A percentile compares a stretch with the other conserved stretches of the same genome.
Conservation (phyloP, 2,329 filamentous ascomycete species). For the Trichothecium sympodiale region DNA sequence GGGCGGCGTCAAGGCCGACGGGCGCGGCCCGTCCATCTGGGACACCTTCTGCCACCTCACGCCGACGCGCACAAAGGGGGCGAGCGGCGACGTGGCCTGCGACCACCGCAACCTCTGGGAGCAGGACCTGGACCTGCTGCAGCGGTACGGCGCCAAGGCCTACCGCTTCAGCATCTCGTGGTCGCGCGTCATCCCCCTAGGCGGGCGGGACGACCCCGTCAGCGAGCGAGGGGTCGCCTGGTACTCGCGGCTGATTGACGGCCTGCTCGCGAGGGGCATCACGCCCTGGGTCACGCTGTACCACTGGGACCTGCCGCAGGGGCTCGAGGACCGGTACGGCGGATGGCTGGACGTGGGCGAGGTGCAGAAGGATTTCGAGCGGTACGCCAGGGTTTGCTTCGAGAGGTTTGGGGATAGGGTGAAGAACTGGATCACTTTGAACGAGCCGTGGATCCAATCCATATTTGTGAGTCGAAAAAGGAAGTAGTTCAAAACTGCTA, state of each 20-base stretch:
- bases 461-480: conserved; percentile 17
- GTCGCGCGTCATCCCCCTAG: conserved; percentile 55
- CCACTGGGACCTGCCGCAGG: conserved; percentile 46
- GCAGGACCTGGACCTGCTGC: conserved; percentile 49
- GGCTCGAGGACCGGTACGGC: conserved; percentile 23
- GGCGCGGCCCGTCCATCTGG: conserved; percentile 31
- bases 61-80: conserved; percentile 25
- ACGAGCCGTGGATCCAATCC: conserved; percentile 26
- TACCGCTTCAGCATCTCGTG: conserved; percentile 58
- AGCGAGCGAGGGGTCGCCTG: conserved; percentile 50
- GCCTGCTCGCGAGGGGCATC: conserved; percentile 44
- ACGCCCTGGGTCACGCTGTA: conserved; percentile 52
- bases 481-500: not conserved
- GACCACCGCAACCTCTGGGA: conserved; percentile 29
- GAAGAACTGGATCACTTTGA: conserved; percentile 26
- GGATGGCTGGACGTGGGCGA: conserved; percentile 20
- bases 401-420: conserved; percentile 29
- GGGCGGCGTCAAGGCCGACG: conserved; percentile 27
- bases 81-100: conserved; percentile 35
- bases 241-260: conserved; percentile 50
- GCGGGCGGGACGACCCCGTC: conserved; percentile 49
- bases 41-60: conserved; percentile 28
- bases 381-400: conserved; percentile 24
- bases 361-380: conserved; percentile 21
- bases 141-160: conserved; percentile 42